These are phyloP conservation scores for Sarocladiaceae sp. DNA, from an alignment of 2,329 filamentous ascomycete genomes.

Conservation along the genomic window DNA sequence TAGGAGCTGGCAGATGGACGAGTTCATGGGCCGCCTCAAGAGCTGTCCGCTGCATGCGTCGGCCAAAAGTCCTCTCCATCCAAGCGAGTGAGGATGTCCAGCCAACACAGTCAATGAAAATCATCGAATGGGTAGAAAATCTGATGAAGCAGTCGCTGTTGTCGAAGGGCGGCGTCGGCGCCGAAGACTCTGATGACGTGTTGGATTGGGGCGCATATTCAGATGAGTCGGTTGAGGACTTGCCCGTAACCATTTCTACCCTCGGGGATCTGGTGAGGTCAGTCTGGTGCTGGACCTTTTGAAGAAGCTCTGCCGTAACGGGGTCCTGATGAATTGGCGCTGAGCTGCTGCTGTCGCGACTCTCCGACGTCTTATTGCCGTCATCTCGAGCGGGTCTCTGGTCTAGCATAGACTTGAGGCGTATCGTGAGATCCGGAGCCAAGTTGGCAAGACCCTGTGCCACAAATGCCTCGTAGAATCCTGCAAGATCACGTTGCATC, in stretches of 20 bases:
- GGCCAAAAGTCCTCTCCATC: conserved; percentile 62
- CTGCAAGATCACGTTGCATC: conserved; percentile 66
- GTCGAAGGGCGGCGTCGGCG: conserved; percentile 10
- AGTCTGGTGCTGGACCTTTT: no score
- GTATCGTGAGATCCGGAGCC: background rate
- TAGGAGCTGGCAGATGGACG: conserved; percentile 22
- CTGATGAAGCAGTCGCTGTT: no score
- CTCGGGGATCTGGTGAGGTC: no score
- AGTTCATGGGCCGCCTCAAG: conserved; percentile 45
- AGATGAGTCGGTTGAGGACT: no score
- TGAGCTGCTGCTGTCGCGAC: background rate
- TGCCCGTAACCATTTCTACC: no score
- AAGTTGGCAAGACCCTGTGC: background rate
- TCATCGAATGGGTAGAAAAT: no score
- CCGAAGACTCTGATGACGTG: no score
- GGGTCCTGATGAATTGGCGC: background rate
- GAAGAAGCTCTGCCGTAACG: no score
- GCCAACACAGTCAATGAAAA: conserved; percentile 13
- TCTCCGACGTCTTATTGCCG: background rate
- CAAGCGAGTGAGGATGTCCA: conserved; percentile 50
- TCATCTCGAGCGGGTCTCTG: background rate
- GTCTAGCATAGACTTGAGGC: conserved; percentile 1
- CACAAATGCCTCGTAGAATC: conserved; percentile 34
- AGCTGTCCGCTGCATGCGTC: conserved; percentile 60
- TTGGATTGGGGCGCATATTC: no score